Evolutionary conservation across 805 yeast genomes (phyloP), one percentile per base, ranked within the genome.

Genomic region (Ogataea degrootiae): DNA sequence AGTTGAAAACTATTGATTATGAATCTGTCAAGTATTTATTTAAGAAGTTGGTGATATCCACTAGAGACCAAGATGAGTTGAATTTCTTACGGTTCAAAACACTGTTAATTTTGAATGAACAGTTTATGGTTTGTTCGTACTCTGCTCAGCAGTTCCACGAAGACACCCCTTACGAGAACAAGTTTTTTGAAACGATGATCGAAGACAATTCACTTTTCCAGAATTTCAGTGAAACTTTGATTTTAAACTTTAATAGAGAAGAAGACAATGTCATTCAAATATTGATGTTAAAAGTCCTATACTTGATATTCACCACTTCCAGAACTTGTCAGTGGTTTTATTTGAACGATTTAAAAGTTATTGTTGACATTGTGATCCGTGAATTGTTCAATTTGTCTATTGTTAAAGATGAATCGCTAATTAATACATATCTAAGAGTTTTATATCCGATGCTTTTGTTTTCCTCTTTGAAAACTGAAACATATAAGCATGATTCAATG

Each of bases 301-400:
- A 87, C 62, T 65, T 86, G 48, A 76, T 91, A 1, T 79, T 91
- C 65, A 82, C 91, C 2, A 78, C 82, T 4, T 72, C 82, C 6
- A 67, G 68, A 35, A 83, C 95, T 0, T 71, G 77, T 45, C 85
- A 83, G 49, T 73, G 83, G 56, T 79, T 89, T 42, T 91, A 91
- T 61, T 71, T 87, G 51, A 91, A 91, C 58, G 98, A 91, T 62
- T 67, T 91, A 49, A 83, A 85, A 56, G 95, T 91, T 6, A 75
- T 91, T 47, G 82, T 86, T 14, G 96, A 89, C 59, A 90, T 91
- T 9, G 72, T 91, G 44, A 73, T 91, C 1, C 70, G 98, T 45
- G 96, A 91, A 60, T 70, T 92, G 45, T 77, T 77, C 54, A 82
- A 91, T 58, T 65, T 88, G 37, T 78, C 90, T 21, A 50, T 61